Percentiles rank a stretch among this genome's conserved stretches.
These are phyloP conservation scores for Malassezia yamatoensis DNA, from an alignment of 1,284 basidiomycete genomes.

Conservation along the genomic window DNA sequence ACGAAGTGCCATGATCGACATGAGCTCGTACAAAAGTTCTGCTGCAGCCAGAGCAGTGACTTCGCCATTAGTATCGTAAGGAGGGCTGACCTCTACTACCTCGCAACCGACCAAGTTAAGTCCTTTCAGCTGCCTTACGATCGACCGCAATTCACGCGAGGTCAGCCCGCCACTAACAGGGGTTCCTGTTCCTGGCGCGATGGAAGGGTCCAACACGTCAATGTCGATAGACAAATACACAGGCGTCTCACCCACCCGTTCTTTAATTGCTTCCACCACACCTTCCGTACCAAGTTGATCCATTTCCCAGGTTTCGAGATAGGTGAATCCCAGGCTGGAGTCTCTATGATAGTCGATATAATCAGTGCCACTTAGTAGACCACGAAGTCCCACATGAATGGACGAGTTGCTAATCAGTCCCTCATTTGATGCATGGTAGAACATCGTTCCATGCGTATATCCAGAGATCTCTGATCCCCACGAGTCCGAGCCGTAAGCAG, in stretches of 20 bases:
- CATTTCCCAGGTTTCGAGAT: constrained; percentile 32
- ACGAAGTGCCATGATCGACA: constrained; percentile 14
- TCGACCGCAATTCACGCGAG: constrained; percentile 26
- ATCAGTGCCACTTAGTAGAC: constrained; percentile 38
- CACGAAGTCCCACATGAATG: constrained; percentile 65
- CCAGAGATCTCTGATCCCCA: constrained; percentile 16
- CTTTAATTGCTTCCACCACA: constrained; percentile 21
- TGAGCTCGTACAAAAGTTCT: constrained; percentile 31
- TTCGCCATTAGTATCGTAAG: constrained; percentile 11
- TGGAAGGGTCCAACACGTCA: constrained; percentile 25
- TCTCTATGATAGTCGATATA: constrained; percentile 23
- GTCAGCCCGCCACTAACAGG: constrained; percentile 30
- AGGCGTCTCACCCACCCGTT: constrained; percentile 25
- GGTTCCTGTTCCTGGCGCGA: constrained; percentile 18
- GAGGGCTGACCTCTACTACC: constrained; percentile 30
- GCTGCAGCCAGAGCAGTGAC: constrained; percentile 28
- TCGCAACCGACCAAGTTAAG: constrained; percentile 36
- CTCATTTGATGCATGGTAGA: constrained; percentile 48
- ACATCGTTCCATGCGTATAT: not conserved
- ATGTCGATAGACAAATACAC: constrained; percentile 35
- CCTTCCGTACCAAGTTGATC: constrained; percentile 26
- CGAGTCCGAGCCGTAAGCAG: not conserved
- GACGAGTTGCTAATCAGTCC: constrained; percentile 55
- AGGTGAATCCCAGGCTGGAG: constrained; percentile 25
- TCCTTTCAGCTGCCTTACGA: constrained; percentile 25